These are phyloP conservation scores for Ogataea chonburiensis DNA, from an alignment of 805 yeast genomes.

Conservation along the genomic window DNA sequence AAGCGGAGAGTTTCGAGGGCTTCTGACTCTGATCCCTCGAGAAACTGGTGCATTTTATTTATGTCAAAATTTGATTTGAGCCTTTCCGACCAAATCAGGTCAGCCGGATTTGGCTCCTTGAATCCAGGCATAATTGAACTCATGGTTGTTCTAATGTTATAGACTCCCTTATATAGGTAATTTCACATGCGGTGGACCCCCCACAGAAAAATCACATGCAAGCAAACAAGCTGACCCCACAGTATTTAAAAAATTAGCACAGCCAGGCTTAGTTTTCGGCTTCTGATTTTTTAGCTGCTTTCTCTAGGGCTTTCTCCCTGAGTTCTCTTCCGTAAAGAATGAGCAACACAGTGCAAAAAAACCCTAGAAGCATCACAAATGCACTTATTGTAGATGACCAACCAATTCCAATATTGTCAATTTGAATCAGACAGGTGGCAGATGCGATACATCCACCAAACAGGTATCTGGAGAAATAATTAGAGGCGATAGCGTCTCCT, in stretches of 20 bases:
- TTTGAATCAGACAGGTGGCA: constrained; percentile 46
- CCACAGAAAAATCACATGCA: constrained; percentile 15
- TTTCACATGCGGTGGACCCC: constrained; percentile 12
- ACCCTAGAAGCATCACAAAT: constrained; percentile 40
- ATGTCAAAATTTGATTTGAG: constrained; percentile 40
- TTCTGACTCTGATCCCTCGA: constrained; percentile 49
- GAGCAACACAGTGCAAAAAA: constrained; percentile 33
- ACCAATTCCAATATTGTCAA: constrained; percentile 52
- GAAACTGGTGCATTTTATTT: constrained; percentile 51
- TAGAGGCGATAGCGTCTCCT: constrained; percentile 57
- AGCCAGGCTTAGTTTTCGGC: too few species aligned
- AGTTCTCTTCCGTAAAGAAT: constrained; percentile 41
- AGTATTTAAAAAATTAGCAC: constrained; percentile 1
- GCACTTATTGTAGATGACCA: constrained; percentile 55
- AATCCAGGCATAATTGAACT: constrained; percentile 31
- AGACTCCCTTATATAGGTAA: constrained; percentile 1
- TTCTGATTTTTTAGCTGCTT: too few species aligned
- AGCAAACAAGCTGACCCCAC: constrained; percentile 10
- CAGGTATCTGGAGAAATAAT: constrained; percentile 48
- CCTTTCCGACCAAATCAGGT: constrained; percentile 46
- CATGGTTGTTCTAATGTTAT: constrained; percentile 25
- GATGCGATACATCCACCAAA: constrained; percentile 50
- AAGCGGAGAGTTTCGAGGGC: constrained; percentile 48
- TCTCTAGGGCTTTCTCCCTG: constrained; percentile 30
- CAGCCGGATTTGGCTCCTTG: constrained; percentile 37